Base-by-base conservation (phyloP, 306 rosid genomes). In the Quercus variabilis region DNA sequence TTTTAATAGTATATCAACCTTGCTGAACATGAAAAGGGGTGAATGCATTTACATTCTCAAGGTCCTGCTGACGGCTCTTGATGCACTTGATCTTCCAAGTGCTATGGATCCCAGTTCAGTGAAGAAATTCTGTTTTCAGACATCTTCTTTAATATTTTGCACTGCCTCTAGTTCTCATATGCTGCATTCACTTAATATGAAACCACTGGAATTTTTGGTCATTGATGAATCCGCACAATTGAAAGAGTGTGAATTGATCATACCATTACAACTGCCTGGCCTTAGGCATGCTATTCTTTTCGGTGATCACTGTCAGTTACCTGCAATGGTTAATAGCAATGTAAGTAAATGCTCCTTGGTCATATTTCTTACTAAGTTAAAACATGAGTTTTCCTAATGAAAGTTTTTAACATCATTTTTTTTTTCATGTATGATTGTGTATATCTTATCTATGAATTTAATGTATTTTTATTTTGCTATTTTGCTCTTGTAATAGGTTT, bases 221-320 rank as follows among this genome's bases (percentile, higher is more conserved):
- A 87, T 93, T 76, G 98, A 93, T 63, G 98, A 93, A 86, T 97
- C 97, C 35, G 94, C 94, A 26, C 97, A 91, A 26, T 35, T 93
- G 59, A 91, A 80, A 74, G 98, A 91, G 83, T 91, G 97, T 10
- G 98, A 93, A 72, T 91, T 94, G 49, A 17, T 79, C 25, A 91
- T 90, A 73, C 91, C 97, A 54, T 69, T 91, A 12, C 97, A 78
- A 57, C 89, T 93, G 80, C 88, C 80, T 0, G 80, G 78, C 62
- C 58, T 91, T 69, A 80, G 78, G 73, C 93, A 86, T 76, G 97
- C 80, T 17, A 80, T 93, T 81, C 92, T 93, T 85, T 89, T 91
- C 23, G 98, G 98, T 49, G 98, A 93, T 79, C 97, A 90, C 80
- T 35, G 84, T 55, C 98, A 93, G 83, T 83, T 91, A 72, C 97